phyloP scores from a whole-genome alignment of 257 asterid species.

The Marsdenia floribunda region DNA sequence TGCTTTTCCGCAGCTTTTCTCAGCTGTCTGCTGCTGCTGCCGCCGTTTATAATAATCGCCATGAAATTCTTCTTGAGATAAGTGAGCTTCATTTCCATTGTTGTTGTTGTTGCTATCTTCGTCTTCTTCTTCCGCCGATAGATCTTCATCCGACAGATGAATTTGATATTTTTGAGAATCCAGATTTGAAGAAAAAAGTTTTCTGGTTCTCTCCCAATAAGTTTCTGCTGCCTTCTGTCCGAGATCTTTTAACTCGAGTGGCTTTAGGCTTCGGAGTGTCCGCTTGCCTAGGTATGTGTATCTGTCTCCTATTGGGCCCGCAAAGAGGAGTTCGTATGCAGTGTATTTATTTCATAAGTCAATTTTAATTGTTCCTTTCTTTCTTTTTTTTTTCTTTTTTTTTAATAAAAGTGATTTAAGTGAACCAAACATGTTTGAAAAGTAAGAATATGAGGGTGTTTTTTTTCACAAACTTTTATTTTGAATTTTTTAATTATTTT shows the following conservation, averaged over 20 bases:
- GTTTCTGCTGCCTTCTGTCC: neutral
- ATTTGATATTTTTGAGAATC: constrained; percentile 20
- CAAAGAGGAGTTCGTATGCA: neutral
- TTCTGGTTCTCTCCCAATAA: neutral
- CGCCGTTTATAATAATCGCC: neutral
- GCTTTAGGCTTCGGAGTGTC: constrained; percentile 10
- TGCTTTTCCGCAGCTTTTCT: neutral
- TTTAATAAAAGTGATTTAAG: too few relatives aligned
- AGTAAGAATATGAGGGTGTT: too few relatives aligned
- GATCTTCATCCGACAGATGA: constrained; percentile 6
- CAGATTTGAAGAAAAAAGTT: constrained; percentile 14
- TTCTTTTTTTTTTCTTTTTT: neutral
- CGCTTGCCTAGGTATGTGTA: constrained; percentile 12
- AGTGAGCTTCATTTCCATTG: neutral
- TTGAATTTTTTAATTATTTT: too few relatives aligned
- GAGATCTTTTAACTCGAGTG: constrained; percentile 3
- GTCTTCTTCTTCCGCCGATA: neutral
- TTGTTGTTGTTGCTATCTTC: constrained; percentile 3
- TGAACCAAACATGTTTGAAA: too few relatives aligned
- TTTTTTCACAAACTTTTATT: too few relatives aligned
- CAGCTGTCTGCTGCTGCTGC: constrained; percentile 3
- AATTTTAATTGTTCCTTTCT: neutral
- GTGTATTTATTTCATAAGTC: neutral
- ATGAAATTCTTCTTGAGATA: neutral
- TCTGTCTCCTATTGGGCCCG: constrained; percentile 16